Conservation (phyloP, 2,329 filamentous ascomycete species). For the Colletotrichum costaricense region DNA sequence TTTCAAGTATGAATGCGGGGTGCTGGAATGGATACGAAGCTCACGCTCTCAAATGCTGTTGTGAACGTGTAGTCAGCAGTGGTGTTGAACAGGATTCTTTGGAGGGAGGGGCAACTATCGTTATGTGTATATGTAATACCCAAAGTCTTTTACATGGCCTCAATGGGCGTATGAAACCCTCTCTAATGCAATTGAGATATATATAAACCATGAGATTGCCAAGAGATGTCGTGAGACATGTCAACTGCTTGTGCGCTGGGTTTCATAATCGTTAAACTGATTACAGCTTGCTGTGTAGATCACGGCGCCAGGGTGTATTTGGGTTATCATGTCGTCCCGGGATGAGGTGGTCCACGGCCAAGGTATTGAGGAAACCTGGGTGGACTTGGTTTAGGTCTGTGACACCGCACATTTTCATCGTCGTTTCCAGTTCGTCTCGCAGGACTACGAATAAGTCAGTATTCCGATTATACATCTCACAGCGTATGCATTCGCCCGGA, state of each 20-base stretch:
- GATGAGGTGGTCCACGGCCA: constrained; percentile 59
- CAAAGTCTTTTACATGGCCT: not conserved
- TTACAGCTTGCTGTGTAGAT: constrained; percentile 42
- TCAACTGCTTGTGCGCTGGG: not conserved
- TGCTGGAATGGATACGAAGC: not conserved
- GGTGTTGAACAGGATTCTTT: not conserved
- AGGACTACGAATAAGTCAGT: constrained; percentile 49
- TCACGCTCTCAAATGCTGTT: not conserved
- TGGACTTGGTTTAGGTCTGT: constrained; percentile 70
- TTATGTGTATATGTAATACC: constrained; percentile 21
- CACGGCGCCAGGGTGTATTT: constrained; percentile 54
- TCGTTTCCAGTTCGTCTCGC: constrained; percentile 72
- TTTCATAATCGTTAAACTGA: not conserved
- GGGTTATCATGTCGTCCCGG: constrained; percentile 55
- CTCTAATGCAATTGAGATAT: not conserved
- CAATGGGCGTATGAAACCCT: constrained; percentile 1
- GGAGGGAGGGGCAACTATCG: not conserved
- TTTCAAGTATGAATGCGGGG: not conserved
- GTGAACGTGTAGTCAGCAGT: not conserved
- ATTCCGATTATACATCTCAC: not conserved
- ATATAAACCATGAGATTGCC: not conserved
- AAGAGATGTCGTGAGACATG: not conserved
- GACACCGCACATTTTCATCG: constrained; percentile 74
- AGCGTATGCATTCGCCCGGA: not conserved
- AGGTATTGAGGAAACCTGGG: constrained; percentile 69